These are phyloP conservation scores for Trichoderma atroviride DNA, from an alignment of 2,329 filamentous ascomycete species.

Conservation along the genomic window DNA sequence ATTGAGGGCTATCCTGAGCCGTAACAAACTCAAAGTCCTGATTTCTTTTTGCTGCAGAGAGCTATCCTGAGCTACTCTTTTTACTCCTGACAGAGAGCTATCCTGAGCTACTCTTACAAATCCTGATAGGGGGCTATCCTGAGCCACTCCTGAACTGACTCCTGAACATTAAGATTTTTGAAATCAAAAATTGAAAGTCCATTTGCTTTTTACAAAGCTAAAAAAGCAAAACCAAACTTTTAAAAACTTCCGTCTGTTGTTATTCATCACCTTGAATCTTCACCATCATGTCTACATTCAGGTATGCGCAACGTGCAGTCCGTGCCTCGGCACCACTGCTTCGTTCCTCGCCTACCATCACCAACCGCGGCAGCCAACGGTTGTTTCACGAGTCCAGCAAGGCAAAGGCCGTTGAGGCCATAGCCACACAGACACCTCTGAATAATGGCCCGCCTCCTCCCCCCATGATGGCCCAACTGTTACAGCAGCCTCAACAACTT, in stretches of 20 bases:
- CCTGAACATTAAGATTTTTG: conserved; percentile 25
- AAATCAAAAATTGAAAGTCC: conserved; percentile 26
- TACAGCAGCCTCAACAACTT: conserved; percentile 8
- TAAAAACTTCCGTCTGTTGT: neutral
- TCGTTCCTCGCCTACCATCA: conserved; percentile 6
- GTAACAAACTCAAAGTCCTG: conserved; percentile 27
- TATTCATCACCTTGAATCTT: conserved; percentile 4
- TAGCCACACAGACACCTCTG: conserved; percentile 26
- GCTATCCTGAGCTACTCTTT: conserved; percentile 30
- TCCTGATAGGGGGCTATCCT: conserved; percentile 31
- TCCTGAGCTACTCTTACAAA: conserved; percentile 31
- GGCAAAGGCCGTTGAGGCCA: conserved; percentile 31
- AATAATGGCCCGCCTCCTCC: conserved; percentile 23
- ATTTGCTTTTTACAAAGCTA: conserved; percentile 5
- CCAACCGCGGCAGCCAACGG: conserved; percentile 29
- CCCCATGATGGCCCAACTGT: neutral
- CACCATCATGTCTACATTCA: conserved; percentile 28
- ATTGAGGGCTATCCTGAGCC: conserved; percentile 31
- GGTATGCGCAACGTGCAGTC: conserved; percentile 27
- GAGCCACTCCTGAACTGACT: conserved; percentile 30
- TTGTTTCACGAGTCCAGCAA: conserved; percentile 31
- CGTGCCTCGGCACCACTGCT: conserved; percentile 28
- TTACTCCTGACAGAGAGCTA: conserved; percentile 30
- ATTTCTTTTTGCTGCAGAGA: conserved; percentile 24
- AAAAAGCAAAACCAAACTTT: conserved; percentile 12